Conservation (phyloP, 2,329 filamentous ascomycete genomes). For the Drechslerella dactyloides region DNA sequence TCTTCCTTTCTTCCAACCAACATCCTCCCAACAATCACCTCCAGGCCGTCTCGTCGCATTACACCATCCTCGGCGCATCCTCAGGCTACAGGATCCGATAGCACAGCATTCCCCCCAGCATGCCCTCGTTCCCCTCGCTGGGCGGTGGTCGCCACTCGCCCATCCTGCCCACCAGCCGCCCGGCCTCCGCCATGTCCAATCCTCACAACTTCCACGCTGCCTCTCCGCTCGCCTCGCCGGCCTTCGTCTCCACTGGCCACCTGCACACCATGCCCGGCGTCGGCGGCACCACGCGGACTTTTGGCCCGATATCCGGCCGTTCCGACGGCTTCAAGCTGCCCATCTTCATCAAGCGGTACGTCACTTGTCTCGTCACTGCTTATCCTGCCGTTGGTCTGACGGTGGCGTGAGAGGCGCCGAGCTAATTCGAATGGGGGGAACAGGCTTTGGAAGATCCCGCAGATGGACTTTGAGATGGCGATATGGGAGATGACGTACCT, state of each 20-base stretch:
- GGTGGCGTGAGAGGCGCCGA: neutral
- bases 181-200: conserved; percentile 33
- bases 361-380: neutral
- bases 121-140: conserved; percentile 42
- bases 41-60: conserved; percentile 2
- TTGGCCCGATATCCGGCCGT: conserved; percentile 45
- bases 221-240: conserved; percentile 41
- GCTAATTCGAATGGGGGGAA: neutral
- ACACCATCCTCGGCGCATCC: conserved; percentile 15
- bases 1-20: conserved; percentile 12
- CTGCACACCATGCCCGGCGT: conserved; percentile 45
- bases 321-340: conserved; percentile 44
- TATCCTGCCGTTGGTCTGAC: too few species aligned
- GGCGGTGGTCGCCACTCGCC: conserved; percentile 42
- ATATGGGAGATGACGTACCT: conserved; percentile 75
- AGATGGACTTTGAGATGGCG: conserved; percentile 77
- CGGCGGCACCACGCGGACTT: conserved; percentile 33
- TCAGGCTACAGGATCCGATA: conserved; percentile 37
- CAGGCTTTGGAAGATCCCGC: conserved; percentile 72
- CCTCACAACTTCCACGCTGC: conserved; percentile 14
- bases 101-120: neutral
- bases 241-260: conserved; percentile 42
- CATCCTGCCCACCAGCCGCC: conserved; percentile 43
- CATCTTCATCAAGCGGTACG: conserved; percentile 45
- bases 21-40: neutral